Evolutionary conservation across 73 alveolate genomes (phyloP), one percentile per base, ranked within the genome.

Genomic region (Blepharisma stoltei): DNA sequence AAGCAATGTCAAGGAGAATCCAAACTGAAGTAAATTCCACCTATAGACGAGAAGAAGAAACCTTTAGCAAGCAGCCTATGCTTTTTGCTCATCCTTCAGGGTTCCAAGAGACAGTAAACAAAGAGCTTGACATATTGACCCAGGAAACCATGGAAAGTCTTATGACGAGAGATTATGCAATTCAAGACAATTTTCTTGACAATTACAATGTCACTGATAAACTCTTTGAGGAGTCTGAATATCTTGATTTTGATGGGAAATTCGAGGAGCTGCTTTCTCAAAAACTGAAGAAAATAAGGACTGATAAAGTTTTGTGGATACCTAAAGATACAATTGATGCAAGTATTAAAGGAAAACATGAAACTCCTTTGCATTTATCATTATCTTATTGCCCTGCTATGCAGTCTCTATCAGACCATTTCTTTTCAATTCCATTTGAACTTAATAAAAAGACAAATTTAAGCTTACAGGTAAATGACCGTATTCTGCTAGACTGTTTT

Each of bases 81-180:
- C 60, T 69, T 14, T 46, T 69, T 9, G 79, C 79, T n/a, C 45
- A 69, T 43, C 79, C 79, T 44, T 44, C 67, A 9, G 79, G 79
- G 0, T 69, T 18, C 43, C 32, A 43, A 69, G 79, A 69, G 27
- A 69, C 11, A 38, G 6, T 43, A 8, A 37, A 37, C 43, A 37
- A n/a, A 9, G 79, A 69, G 60, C 27, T 69, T 9, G 60, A 69
- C 4, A 1, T n/a, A 14, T 18, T 69, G 32, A n/a, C 75, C 25
- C 11, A 18, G 2, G 45, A 23, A 1, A 69, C 79, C 2, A 25
- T 69, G 21, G 32, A 44, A n/a, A 25, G 65, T n/a, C 60, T 69
- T 11, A 69, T 69, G 67, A 43, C 11, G 4, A 0, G 27, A 9
- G 79, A 69, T 43, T 69, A 14, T 9, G 65, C 65, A 9, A 14